These are phyloP conservation scores for Carallia pectinifolia DNA, from an alignment of 345 rosid species.

Conservation along the genomic window DNA sequence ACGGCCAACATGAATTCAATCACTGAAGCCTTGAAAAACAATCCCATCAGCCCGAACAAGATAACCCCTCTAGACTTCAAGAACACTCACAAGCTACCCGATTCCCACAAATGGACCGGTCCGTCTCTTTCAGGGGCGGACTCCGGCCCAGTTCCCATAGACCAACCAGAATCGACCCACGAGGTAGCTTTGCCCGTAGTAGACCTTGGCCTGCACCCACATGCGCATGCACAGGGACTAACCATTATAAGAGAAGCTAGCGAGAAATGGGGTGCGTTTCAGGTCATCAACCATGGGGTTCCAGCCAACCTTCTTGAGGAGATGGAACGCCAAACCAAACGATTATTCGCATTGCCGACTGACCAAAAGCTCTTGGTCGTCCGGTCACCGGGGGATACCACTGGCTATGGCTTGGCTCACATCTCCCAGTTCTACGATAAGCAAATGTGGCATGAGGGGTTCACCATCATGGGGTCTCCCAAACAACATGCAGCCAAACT, in stretches of 20 bases:
- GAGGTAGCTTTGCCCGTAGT: background rate
- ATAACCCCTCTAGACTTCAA: constrained; percentile 31
- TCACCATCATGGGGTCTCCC: constrained; percentile 26
- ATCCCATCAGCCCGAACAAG: constrained; percentile 2
- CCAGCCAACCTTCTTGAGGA: constrained; percentile 9
- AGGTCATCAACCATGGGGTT: constrained; percentile 25
- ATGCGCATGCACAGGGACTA: constrained; percentile 4
- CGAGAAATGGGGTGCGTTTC: constrained; percentile 29
- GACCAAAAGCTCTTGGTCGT: constrained; percentile 12
- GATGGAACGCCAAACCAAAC: background rate
- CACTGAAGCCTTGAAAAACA: constrained; percentile 18
- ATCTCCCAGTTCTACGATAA: constrained; percentile 16
- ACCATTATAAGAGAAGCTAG: constrained; percentile 4
- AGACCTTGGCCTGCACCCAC: constrained; percentile 6
- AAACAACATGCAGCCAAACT: constrained; percentile 16
- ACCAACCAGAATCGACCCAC: background rate
- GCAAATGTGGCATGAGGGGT: constrained; percentile 32
- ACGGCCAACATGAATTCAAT: constrained; percentile 16
- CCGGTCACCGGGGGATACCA: constrained; percentile 16
- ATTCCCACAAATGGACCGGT: constrained; percentile 22
- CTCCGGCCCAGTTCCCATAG: background rate
- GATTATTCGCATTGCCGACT: constrained; percentile 17
- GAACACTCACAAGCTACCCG: constrained; percentile 17
- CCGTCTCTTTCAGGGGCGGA: no score
- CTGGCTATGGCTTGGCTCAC: constrained; percentile 20